Base-by-base conservation (phyloP, 1,284 basidiomycete genomes). In the Bondarzewia mesenterica region DNA sequence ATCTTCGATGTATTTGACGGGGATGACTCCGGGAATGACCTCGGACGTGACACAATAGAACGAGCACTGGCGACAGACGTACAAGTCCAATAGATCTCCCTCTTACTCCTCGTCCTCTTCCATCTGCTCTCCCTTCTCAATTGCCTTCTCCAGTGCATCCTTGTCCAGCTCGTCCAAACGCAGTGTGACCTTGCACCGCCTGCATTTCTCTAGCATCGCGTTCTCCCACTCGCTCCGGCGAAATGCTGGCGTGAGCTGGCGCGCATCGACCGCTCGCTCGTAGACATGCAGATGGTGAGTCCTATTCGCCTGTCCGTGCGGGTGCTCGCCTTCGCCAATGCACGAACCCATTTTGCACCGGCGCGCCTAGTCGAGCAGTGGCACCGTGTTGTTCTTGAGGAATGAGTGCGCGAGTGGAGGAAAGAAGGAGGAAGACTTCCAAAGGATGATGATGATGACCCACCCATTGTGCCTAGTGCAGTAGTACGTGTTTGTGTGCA, bases 221-320 rank as follows among this genome's bases (percentile, higher is more conserved):
- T 65, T 55, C 50, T 82, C 77, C 80, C 82, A 85, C 52, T 73
- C 70, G 47, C 78, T 74, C 37, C 72, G 66, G 23, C 67, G 67
- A 55, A 81, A 80, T n/a, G 82, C 78, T 15, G 80, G 77, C 18
- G 73, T 77, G 23, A 89, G 73, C 53, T 74, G 75, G 42, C 72
- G 67, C 10, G 82, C 73, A 57, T 86, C 82, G 18, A 89, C 73
- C 2, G 82, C 82, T 49, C 71, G 75, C 48, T 72, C 71, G 57
- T 89, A 89, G 46, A 70, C 72, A 60, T 90, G 87, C 57, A 86
- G 89, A 59, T 90, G 87, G 58, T 90, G 87, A 0, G 86, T 85
- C 54, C 74, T 68, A 61, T 88, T 86, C n/a, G 58, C 57, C 37
- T 63, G 65, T 0, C 70, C 70, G 0, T 68, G 61, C 36, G 73